Conservation (phyloP, 1,284 basidiomycete genomes). For the Trichosporon sp. region DNA sequence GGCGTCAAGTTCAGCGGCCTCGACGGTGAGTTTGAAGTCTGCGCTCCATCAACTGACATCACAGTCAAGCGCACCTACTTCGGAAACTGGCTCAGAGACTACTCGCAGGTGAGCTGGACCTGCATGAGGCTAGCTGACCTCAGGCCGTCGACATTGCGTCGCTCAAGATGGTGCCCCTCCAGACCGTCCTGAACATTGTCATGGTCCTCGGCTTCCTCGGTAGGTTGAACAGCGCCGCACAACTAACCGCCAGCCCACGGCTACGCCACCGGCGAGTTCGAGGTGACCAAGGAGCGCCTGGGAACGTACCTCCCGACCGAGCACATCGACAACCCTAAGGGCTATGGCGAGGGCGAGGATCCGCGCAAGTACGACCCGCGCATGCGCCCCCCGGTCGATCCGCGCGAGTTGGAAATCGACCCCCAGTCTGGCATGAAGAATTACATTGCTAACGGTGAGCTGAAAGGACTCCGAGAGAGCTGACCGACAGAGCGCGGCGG, state of each 20-base stretch:
- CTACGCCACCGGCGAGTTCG: slow-evolving; percentile 62
- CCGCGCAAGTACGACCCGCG: slow-evolving; percentile 70
- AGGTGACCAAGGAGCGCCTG: slow-evolving; percentile 80
- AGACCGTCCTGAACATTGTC: slow-evolving; percentile 81
- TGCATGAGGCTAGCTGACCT: background rate
- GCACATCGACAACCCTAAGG: slow-evolving; percentile 80
- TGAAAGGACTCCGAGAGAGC: background rate
- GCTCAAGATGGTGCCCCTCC: slow-evolving; percentile 62
- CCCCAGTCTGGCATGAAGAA: slow-evolving; percentile 89
- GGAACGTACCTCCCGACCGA: slow-evolving; percentile 82
- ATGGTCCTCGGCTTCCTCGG: slow-evolving; percentile 77
- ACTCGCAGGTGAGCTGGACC: slow-evolving; percentile 51
- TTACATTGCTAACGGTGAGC: slow-evolving; percentile 78
- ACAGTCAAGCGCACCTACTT: slow-evolving; percentile 41
- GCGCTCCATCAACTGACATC: slow-evolving; percentile 46
- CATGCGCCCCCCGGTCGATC: slow-evolving; percentile 68
- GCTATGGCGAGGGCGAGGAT: slow-evolving; percentile 80
- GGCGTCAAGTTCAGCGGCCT: slow-evolving; percentile 61
- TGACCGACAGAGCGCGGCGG: slow-evolving; percentile 57
- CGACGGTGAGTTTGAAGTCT: slow-evolving; percentile 25
- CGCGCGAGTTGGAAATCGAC: slow-evolving; percentile 80
- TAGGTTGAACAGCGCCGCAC: background rate
- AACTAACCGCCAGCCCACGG: slow-evolving; percentile 17
- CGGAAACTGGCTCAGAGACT: slow-evolving; percentile 65
- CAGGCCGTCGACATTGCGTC: slow-evolving; percentile 79